Evolutionary conservation across 345 rosid genomes (phyloP).

Genomic region (Gossypium longicalyx): DNA sequence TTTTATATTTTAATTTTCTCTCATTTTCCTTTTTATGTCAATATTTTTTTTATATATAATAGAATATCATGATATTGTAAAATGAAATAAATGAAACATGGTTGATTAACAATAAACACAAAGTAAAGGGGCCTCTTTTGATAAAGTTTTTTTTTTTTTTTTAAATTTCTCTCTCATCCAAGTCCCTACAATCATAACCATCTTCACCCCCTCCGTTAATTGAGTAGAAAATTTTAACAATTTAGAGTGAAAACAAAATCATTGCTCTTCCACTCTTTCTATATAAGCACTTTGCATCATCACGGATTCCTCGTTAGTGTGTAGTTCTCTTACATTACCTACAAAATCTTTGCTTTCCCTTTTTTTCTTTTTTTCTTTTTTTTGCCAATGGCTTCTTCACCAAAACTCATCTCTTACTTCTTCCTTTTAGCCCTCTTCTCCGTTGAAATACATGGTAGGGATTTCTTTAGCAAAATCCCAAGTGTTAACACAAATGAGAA

Average conservation of each 20-base stretch:
- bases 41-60: too few species aligned
- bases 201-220: slow-evolving; percentile 20
- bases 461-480: slow-evolving; percentile 40
- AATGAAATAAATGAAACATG: too few species aligned
- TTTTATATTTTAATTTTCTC: too few species aligned
- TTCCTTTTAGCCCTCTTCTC: slow-evolving; percentile 22
- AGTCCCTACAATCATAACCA: slow-evolving; percentile 31
- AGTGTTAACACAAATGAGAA: slow-evolving; percentile 7
- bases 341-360: neutral
- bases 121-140: neutral
- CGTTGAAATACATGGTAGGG: slow-evolving; percentile 24
- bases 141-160: neutral
- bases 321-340: neutral
- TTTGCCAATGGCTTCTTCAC: slow-evolving; percentile 24
- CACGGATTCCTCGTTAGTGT: slow-evolving; percentile 5
- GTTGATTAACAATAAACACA: neutral
- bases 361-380: neutral
- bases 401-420: slow-evolving; percentile 19
- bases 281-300: slow-evolving; percentile 23
- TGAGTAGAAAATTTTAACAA: slow-evolving; percentile 17
- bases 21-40: too few species aligned
- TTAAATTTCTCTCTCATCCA: neutral
- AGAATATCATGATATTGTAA: too few species aligned
- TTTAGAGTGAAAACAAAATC: neutral
- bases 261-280: neutral